These are phyloP conservation scores for Yamadazyma spencermartinsiae DNA, from an alignment of 1,139 yeast genomes.

Conservation along the genomic window DNA sequence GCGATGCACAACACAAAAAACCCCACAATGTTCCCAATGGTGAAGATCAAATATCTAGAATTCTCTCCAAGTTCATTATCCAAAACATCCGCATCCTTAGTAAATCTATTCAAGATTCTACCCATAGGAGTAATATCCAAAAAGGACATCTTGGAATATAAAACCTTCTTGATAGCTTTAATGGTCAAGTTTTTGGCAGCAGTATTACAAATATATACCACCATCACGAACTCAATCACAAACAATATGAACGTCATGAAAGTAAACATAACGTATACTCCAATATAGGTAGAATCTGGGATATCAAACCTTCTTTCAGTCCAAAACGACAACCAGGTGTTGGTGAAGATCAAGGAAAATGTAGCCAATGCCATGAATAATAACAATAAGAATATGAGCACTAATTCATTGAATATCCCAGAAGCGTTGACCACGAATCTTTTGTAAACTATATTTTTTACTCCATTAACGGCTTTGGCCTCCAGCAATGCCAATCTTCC, in stretches of 20 bases:
- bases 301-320: conserved; percentile 55
- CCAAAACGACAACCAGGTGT: conserved; percentile 90
- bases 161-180: conserved; percentile 56
- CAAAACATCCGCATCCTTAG: conserved; percentile 82
- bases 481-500: conserved; percentile 35
- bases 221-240: conserved; percentile 43
- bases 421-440: conserved; percentile 60
- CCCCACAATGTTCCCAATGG: conserved; percentile 59
- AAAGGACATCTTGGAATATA: conserved; percentile 61
- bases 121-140: conserved; percentile 67
- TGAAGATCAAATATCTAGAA: conserved; percentile 44
- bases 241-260: conserved; percentile 39
- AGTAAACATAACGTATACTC: conserved; percentile 63
- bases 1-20: conserved; percentile 66
- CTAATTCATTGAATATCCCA: conserved; percentile 35
- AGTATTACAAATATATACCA: conserved; percentile 55
- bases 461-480: conserved; percentile 40
- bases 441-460: conserved; percentile 27
- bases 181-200: conserved; percentile 46
- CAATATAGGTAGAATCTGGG: conserved; percentile 65
- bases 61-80: conserved; percentile 76
- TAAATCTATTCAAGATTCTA: conserved; percentile 58
- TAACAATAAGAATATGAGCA: conserved; percentile 13
- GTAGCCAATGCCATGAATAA: conserved; percentile 44
- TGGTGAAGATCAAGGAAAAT: conserved; percentile 64